Evolutionary conservation across 139 green algal species (phyloP).

Genomic region (Penium margaritaceum): DNA sequence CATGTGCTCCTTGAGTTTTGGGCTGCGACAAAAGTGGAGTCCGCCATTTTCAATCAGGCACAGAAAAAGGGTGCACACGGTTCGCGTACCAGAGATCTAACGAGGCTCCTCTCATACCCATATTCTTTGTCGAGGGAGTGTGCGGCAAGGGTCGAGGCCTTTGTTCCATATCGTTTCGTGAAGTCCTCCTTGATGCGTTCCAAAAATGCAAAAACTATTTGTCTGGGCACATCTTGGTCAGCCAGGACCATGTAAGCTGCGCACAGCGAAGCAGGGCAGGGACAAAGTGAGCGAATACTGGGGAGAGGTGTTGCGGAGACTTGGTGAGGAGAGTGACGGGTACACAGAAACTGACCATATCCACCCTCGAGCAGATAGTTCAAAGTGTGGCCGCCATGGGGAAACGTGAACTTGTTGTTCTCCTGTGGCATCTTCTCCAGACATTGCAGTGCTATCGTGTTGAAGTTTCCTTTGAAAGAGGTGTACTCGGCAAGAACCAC

Average conservation of each 20-base stretch:
- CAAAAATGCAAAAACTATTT: conserved; percentile 87
- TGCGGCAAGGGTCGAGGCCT: conserved; percentile 57
- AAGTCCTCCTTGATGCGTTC: conserved; percentile 63
- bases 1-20: conserved; percentile 82
- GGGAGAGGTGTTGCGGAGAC: not conserved
- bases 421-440: conserved; percentile 48
- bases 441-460: conserved; percentile 77
- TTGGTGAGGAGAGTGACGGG: no score
- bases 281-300: not conserved
- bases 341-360: conserved; percentile 57
- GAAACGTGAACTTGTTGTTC: conserved; percentile 62
- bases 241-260: conserved; percentile 78
- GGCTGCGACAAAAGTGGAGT: conserved; percentile 50
- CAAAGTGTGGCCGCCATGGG: conserved; percentile 73
- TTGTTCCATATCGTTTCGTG: conserved; percentile 42
- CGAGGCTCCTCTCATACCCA: conserved; percentile 55
- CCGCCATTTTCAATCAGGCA: not conserved
- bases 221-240: conserved; percentile 76
- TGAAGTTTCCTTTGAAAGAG: conserved; percentile 83
- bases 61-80: not conserved
- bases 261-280: not conserved
- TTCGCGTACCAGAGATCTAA: not conserved
- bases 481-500: conserved; percentile 85
- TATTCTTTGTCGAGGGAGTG: conserved; percentile 77
- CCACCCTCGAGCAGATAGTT: conserved; percentile 73